Conservation (phyloP, 306 rosid species). For the Leucaena leucocephala region DNA sequence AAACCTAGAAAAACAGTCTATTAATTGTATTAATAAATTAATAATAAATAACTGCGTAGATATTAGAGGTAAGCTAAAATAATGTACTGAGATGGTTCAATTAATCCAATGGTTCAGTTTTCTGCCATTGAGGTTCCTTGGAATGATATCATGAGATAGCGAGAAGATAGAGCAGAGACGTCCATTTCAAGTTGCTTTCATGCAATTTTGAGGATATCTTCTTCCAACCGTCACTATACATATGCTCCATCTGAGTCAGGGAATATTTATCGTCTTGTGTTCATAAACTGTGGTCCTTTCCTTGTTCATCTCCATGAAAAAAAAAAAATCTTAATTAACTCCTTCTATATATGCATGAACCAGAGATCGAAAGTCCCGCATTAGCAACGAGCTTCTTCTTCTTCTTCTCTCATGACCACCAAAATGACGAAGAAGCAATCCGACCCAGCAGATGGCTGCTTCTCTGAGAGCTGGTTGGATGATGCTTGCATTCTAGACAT, state of each 20-base stretch:
- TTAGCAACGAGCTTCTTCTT: not conserved
- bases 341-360: not conserved
- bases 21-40: not conserved
- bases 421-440: conserved; percentile 47
- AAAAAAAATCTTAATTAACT: not conserved
- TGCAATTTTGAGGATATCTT: not conserved
- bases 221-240: not conserved
- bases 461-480: conserved; percentile 72
- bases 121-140: not conserved
- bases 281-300: not conserved
- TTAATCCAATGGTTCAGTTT: not conserved
- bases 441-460: conserved; percentile 31
- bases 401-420: not conserved
- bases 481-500: conserved; percentile 88
- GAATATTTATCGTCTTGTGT: not conserved
- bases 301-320: not conserved
- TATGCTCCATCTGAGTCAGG: not conserved
- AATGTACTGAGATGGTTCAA: not conserved
- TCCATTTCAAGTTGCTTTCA: conserved; percentile 40
- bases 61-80: not conserved
- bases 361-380: conserved; percentile 5
- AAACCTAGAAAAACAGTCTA: not conserved
- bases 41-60: no score
- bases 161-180: conserved; percentile 26
- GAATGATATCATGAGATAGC: conserved; percentile 18